Percentiles rank a stretch among this genome's conserved stretches.
phyloP scores from a whole-genome alignment of 208 protist genomes.

The Trypanosoma platydactyli region DNA sequence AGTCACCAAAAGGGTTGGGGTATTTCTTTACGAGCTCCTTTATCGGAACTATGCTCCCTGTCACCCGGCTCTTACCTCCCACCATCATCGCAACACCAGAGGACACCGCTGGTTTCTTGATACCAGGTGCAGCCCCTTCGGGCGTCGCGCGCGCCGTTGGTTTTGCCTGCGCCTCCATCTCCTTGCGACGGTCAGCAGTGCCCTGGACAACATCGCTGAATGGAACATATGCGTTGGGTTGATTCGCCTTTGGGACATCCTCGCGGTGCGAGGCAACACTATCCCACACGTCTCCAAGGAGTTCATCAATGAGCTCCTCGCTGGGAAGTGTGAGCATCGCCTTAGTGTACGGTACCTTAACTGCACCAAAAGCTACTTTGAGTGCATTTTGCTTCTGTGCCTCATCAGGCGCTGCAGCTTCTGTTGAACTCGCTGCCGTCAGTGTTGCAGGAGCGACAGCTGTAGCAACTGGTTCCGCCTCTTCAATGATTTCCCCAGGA shows the following conservation, averaged over 20 bases:
- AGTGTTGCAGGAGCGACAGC: background rate
- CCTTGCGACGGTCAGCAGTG: conserved; percentile 52
- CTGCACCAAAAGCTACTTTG: background rate
- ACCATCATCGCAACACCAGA: conserved; percentile 4
- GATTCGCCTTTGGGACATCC: conserved; percentile 50
- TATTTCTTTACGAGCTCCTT: conserved; percentile 72
- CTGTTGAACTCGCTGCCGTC: background rate
- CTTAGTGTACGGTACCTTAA: conserved; percentile 16
- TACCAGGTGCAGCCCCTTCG: conserved; percentile 66
- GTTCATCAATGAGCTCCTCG: conserved; percentile 46
- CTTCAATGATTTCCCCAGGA: conserved; percentile 48
- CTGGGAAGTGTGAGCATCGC: conserved; percentile 38
- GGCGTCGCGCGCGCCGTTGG: conserved; percentile 59
- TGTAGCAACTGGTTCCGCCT: conserved; percentile 21
- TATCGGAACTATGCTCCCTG: conserved; percentile 32
- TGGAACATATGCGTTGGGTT: conserved; percentile 43
- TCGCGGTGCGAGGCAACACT: conserved; percentile 41
- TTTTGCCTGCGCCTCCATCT: conserved; percentile 34
- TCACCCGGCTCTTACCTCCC: background rate
- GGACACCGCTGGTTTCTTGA: conserved; percentile 40
- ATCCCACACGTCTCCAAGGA: conserved; percentile 70
- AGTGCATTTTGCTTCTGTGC: background rate
- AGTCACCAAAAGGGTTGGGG: conserved; percentile 83
- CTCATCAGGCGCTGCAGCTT: background rate
- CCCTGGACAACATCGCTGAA: conserved; percentile 44